Conservation (phyloP, 192 early-diverging fungal species). For the Rhizoclosmatium sp. region DNA sequence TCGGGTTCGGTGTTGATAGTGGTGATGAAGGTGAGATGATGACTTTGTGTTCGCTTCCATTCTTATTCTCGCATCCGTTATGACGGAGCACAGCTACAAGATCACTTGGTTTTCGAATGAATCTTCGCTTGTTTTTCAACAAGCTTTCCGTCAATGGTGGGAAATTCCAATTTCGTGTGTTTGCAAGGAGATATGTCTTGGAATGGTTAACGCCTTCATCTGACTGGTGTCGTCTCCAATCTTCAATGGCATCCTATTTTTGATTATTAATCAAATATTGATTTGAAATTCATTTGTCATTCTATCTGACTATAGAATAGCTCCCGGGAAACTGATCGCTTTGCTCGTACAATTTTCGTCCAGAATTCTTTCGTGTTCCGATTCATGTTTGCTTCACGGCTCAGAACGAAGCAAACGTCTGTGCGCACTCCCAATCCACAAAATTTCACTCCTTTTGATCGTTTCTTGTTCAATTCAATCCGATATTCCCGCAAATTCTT, state of each 20-base stretch:
- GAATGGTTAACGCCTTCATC: constrained; percentile 86
- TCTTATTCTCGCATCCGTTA: neutral
- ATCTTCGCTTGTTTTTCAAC: neutral
- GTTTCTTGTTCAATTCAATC: too few relatives aligned
- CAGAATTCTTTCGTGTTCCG: too few relatives aligned
- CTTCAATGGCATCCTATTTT: constrained; percentile 83
- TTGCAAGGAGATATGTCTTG: constrained; percentile 61
- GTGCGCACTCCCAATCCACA: too few relatives aligned
- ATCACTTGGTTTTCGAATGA: constrained; percentile 18
- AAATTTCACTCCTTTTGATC: too few relatives aligned
- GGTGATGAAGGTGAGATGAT: neutral
- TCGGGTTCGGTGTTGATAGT: neutral
- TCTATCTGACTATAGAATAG: too few relatives aligned
- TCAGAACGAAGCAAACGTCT: too few relatives aligned
- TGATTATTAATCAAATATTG: neutral
- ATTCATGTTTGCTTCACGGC: too few relatives aligned
- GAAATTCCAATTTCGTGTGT: constrained; percentile 71
- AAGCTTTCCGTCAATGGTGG: neutral
- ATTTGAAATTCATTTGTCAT: too few relatives aligned
- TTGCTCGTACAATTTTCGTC: neutral
- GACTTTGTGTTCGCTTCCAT: neutral
- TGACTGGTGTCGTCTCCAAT: constrained; percentile 83
- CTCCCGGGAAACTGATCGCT: too few relatives aligned
- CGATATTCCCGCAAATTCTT: too few relatives aligned
- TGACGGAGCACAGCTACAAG: neutral